These are phyloP conservation scores for Termitomyces heimii DNA, from an alignment of 768 basidiomycete genomes.

Conservation along the genomic window DNA sequence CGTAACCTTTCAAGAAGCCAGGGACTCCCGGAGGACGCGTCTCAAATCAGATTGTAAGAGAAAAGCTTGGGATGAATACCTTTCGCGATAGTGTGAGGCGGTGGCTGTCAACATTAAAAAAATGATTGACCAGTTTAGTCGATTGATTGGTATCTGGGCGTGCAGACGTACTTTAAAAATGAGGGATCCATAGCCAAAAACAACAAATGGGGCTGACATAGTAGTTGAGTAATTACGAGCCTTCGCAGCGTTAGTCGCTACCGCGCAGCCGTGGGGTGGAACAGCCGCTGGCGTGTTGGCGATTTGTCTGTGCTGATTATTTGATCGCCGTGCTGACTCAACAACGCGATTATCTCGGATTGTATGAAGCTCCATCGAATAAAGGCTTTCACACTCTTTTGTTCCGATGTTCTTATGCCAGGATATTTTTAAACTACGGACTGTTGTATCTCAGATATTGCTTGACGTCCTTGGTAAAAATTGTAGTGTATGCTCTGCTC, in stretches of 20 bases:
- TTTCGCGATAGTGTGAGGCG: slow-evolving; percentile 69
- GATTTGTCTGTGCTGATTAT: background rate
- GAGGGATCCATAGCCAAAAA: slow-evolving; percentile 91
- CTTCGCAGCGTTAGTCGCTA: background rate
- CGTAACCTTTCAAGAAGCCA: slow-evolving; percentile 87
- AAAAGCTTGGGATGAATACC: slow-evolving; percentile 31
- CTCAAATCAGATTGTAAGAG: background rate
- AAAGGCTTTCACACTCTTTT: too few species aligned
- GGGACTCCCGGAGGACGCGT: slow-evolving; percentile 35
- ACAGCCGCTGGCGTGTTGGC: background rate
- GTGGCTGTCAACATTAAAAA: slow-evolving; percentile 46
- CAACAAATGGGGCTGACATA: slow-evolving; percentile 43
- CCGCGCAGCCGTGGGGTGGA: background rate
- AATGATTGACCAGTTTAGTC: background rate
- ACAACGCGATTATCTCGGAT: background rate
- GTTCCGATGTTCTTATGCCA: too few species aligned
- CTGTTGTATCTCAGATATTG: too few species aligned
- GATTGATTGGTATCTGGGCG: background rate
- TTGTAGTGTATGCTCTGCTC: background rate
- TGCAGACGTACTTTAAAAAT: slow-evolving; percentile 73
- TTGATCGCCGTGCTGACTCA: background rate
- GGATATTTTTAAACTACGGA: too few species aligned
- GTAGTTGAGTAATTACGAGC: too few species aligned
- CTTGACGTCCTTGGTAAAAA: too few species aligned
- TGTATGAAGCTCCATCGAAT: too few species aligned